Evolutionary conservation across 139 green algal genomes (phyloP).

Genomic region (Tetratostichococcus sp.): DNA sequence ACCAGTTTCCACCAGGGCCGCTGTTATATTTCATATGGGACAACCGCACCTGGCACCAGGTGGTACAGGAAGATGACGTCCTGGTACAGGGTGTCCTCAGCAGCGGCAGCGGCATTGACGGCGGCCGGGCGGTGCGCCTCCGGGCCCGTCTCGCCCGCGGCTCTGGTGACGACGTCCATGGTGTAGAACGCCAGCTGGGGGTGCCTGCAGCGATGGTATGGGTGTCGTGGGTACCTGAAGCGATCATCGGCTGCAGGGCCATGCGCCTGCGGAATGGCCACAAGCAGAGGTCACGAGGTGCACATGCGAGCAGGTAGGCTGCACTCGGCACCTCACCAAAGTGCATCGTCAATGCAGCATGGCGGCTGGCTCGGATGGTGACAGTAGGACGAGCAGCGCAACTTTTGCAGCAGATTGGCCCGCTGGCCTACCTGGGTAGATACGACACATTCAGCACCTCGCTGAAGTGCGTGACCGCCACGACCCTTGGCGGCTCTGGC

Average conservation of each 20-base stretch:
- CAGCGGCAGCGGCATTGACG: not conserved
- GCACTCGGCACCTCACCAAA: too few relatives aligned
- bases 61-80: slow-evolving; percentile 73
- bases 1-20: too few relatives aligned
- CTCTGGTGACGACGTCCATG: slow-evolving; percentile 54
- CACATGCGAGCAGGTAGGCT: too few relatives aligned
- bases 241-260: not conserved
- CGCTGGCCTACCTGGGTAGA: slow-evolving; percentile 24
- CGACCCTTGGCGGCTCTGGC: slow-evolving; percentile 34
- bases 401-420: not conserved
- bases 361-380: too few relatives aligned
- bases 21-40: too few relatives aligned
- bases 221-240: not conserved
- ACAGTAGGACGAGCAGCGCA: too few relatives aligned
- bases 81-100: not conserved
- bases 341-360: too few relatives aligned
- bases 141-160: too few relatives aligned
- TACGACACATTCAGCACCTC: slow-evolving; percentile 47
- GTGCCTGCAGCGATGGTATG: slow-evolving; percentile 16
- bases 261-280: too few relatives aligned
- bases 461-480: slow-evolving; percentile 79
- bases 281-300: too few relatives aligned
- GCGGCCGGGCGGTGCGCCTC: not conserved
- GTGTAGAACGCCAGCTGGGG: slow-evolving; percentile 57
- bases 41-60: slow-evolving; percentile 30